Conservation (phyloP, 2,329 filamentous ascomycete genomes). For the Penicillium thymicola region DNA sequence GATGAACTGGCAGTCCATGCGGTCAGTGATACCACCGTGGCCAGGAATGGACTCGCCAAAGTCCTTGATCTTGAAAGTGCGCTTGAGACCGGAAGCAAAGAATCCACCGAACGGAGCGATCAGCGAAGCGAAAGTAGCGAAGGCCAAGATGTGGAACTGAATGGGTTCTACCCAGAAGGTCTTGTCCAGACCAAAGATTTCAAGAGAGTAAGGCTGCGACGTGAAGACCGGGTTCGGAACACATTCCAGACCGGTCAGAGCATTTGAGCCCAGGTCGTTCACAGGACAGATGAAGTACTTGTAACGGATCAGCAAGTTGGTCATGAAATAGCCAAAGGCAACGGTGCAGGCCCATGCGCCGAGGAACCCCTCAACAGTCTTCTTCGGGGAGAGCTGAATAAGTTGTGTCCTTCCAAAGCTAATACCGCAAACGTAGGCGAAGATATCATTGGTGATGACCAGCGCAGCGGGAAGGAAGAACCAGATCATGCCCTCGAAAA, state of each 20-base stretch:
- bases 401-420: slow-evolving; percentile 94
- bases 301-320: slow-evolving; percentile 80
- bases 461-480: slow-evolving; percentile 94
- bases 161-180: slow-evolving; percentile 79
- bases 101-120: slow-evolving; percentile 98
- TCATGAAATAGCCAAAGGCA: slow-evolving; percentile 76
- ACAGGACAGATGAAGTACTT: slow-evolving; percentile 99
- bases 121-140: slow-evolving; percentile 90
- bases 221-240: slow-evolving; percentile 89
- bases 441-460: slow-evolving; percentile 98
- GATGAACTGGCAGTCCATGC: slow-evolving; percentile 99
- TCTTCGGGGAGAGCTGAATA: slow-evolving; percentile 97
- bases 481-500: slow-evolving; percentile 99
- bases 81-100: slow-evolving; percentile 95
- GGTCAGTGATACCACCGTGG: slow-evolving; percentile 95
- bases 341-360: slow-evolving; percentile 95
- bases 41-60: slow-evolving; percentile 98
- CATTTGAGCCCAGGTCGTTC: slow-evolving; percentile 89
- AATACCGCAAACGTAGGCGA: slow-evolving; percentile 95
- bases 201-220: slow-evolving; percentile 67
- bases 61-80: slow-evolving; percentile 99
- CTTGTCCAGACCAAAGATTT: slow-evolving; percentile 67
- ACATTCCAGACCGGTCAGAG: slow-evolving; percentile 87
- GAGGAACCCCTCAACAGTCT: slow-evolving; percentile 97
- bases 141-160: slow-evolving; percentile 85